Evolutionary conservation across 2,329 filamentous ascomycete genomes (phyloP).

Genomic region (Aureobasidium sp.): DNA sequence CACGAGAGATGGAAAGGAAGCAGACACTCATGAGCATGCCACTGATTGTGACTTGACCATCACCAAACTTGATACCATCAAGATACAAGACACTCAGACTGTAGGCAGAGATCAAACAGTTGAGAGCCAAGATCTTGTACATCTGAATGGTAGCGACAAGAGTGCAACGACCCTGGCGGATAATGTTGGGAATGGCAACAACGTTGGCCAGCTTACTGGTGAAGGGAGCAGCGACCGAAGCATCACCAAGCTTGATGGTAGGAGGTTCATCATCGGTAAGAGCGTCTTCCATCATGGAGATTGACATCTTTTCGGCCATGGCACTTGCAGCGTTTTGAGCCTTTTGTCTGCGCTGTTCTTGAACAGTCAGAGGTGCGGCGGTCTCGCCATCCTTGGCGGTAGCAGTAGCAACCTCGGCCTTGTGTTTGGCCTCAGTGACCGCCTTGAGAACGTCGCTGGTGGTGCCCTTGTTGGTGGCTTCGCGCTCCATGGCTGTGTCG

Average conservation of each 20-base stretch:
- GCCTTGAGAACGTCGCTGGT: constrained; percentile 55
- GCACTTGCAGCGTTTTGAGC: constrained; percentile 63
- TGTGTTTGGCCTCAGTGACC: constrained; percentile 34
- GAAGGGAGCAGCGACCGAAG: constrained; percentile 93
- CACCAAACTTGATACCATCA: constrained; percentile 97
- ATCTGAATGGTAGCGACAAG: constrained; percentile 98
- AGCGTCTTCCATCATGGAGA: constrained; percentile 82
- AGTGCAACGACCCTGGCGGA: constrained; percentile 93
- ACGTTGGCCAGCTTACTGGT: constrained; percentile 97
- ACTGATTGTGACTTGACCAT: constrained; percentile 96
- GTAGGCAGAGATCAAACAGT: constrained; percentile 97
- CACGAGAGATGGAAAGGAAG: constrained; percentile 96
- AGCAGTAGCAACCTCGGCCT: constrained; percentile 40
- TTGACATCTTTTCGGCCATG: constrained; percentile 78
- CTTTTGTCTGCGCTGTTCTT: constrained; percentile 46
- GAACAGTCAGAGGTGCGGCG: constrained; percentile 30
- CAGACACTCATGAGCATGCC: constrained; percentile 99
- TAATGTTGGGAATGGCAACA: constrained; percentile 94
- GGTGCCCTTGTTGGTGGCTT: constrained; percentile 42
- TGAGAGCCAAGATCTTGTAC: constrained; percentile 98
- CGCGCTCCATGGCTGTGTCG: constrained; percentile 79
- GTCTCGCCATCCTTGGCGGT: constrained; percentile 35
- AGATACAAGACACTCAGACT: constrained; percentile 92
- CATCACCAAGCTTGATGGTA: constrained; percentile 92
- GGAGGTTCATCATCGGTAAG: constrained; percentile 85